phyloP scores from a whole-genome alignment of 441 rosid genomes.

The Biscutella laevigata region DNA sequence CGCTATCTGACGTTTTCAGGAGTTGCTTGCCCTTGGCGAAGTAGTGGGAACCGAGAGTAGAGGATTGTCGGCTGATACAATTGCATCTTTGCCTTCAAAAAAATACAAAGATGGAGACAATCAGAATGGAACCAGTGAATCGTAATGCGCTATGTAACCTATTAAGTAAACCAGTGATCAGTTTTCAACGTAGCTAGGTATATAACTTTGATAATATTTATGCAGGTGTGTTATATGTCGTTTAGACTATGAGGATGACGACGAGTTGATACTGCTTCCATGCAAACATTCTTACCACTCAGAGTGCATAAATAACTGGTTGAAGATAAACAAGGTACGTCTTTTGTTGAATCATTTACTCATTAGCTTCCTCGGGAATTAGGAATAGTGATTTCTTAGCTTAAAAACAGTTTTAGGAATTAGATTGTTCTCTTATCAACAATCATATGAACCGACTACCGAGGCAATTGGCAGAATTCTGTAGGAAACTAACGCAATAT shows the following conservation, averaged over 20 bases:
- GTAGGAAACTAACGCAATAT: background rate
- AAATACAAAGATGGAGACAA: conserved; percentile 56
- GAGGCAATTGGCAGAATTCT: conserved; percentile 4
- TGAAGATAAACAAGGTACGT: conserved; percentile 83
- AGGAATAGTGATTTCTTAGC: background rate
- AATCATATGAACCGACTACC: background rate
- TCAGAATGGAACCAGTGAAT: conserved; percentile 74
- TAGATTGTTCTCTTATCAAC: background rate
- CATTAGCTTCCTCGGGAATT: background rate
- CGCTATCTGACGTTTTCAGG: conserved; percentile 32
- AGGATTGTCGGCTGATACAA: conserved; percentile 75
- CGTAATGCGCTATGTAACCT: conserved; percentile 41
- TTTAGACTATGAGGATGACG: conserved; percentile 78
- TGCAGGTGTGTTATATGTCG: conserved; percentile 92
- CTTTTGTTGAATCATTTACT: background rate
- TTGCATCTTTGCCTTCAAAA: conserved; percentile 72
- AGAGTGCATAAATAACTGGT: conserved; percentile 91
- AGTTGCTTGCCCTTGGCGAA: conserved; percentile 82
- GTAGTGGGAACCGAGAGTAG: conserved; percentile 85
- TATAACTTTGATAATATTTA: conserved; percentile 9
- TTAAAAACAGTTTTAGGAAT: background rate
- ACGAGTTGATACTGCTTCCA: conserved; percentile 67
- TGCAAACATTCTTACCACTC: conserved; percentile 93
- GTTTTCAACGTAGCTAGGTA: background rate
- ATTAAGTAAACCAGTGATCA: conserved; percentile 2